These are phyloP conservation scores for Diatrype stigma DNA, from an alignment of 2,329 filamentous ascomycete species.

Conservation along the genomic window DNA sequence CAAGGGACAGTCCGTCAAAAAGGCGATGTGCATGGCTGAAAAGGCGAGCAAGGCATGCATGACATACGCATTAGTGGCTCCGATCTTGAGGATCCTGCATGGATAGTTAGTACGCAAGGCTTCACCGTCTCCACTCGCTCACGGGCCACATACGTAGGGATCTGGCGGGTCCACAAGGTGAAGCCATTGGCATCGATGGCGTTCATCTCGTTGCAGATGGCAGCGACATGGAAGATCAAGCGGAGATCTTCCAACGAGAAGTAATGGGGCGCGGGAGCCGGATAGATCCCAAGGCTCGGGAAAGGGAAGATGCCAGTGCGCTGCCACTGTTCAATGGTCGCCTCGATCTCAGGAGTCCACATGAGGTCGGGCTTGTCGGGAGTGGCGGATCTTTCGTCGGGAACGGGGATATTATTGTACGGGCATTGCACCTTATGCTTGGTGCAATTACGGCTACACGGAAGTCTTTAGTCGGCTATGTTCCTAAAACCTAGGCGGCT, in stretches of 20 bases:
- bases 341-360: slow-evolving; percentile 83
- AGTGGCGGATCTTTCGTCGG: slow-evolving; percentile 58
- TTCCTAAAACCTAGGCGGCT: slow-evolving; percentile 16
- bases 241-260: slow-evolving; percentile 77
- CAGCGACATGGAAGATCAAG: slow-evolving; percentile 85
- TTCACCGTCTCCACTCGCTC: slow-evolving; percentile 8
- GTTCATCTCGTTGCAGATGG: slow-evolving; percentile 78
- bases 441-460: slow-evolving; percentile 83
- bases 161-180: slow-evolving; percentile 88
- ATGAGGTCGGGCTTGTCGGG: slow-evolving; percentile 67
- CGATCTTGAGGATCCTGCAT: slow-evolving; percentile 73
- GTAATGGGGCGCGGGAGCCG: slow-evolving; percentile 66
- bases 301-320: slow-evolving; percentile 82
- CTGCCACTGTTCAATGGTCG: slow-evolving; percentile 77
- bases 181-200: slow-evolving; percentile 74
- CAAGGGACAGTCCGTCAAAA: slow-evolving; percentile 78
- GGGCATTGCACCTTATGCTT: slow-evolving; percentile 99
- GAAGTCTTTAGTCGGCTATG: slow-evolving; percentile 6
- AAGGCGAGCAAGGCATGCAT: slow-evolving; percentile 92
- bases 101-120: slow-evolving; percentile 17
- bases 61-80: slow-evolving; percentile 77
- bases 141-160: slow-evolving; percentile 69
- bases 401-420: slow-evolving; percentile 81
- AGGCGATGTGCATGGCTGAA: slow-evolving; percentile 91
- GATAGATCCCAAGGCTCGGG: slow-evolving; percentile 72